Percentiles rank a stretch among this genome's conserved stretches.
Conservation (phyloP, 371 early-diverging fungal genomes). For the Lichtheimia ornata region DNA sequence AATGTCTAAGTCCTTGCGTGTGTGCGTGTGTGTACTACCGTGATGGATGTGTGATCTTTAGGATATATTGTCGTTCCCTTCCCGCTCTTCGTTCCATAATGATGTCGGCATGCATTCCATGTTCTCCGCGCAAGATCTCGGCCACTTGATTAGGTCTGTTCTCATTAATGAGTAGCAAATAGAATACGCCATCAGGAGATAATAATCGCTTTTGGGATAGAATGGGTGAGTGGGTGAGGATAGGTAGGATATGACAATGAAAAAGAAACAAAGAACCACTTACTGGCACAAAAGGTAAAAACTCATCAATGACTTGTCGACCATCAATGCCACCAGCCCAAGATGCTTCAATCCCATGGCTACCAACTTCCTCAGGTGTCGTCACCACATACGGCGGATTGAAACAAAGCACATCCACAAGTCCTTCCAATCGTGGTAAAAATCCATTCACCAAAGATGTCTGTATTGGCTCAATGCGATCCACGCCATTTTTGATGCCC, state of each 20-base stretch:
- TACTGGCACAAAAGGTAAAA: conserved; percentile 75
- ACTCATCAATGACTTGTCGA: conserved; percentile 85
- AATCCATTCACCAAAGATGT: conserved; percentile 62
- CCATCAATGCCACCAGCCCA: conserved; percentile 97
- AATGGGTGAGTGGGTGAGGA: not conserved
- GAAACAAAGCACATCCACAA: conserved; percentile 85
- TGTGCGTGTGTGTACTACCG: no score
- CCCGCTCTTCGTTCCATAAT: conserved; percentile 58
- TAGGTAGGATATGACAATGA: not conserved
- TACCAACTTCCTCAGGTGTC: conserved; percentile 72
- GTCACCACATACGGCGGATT: conserved; percentile 95
- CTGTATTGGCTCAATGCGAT: conserved; percentile 56
- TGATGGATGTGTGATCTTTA: conserved; percentile 33
- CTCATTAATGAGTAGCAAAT: conserved; percentile 87
- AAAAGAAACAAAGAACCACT: conserved; percentile 4
- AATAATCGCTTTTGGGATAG: conserved; percentile 53
- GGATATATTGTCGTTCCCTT: conserved; percentile 57
- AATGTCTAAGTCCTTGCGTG: no score
- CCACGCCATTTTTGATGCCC: conserved; percentile 52
- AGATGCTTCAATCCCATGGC: conserved; percentile 76
- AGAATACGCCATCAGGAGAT: conserved; percentile 76
- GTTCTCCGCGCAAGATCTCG: conserved; percentile 42
- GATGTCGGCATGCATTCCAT: conserved; percentile 45
- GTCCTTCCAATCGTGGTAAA: conserved; percentile 50
- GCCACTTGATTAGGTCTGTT: conserved; percentile 88